These are phyloP conservation scores for Castanea mollissima DNA, from an alignment of 306 rosid genomes.

Conservation along the genomic window DNA sequence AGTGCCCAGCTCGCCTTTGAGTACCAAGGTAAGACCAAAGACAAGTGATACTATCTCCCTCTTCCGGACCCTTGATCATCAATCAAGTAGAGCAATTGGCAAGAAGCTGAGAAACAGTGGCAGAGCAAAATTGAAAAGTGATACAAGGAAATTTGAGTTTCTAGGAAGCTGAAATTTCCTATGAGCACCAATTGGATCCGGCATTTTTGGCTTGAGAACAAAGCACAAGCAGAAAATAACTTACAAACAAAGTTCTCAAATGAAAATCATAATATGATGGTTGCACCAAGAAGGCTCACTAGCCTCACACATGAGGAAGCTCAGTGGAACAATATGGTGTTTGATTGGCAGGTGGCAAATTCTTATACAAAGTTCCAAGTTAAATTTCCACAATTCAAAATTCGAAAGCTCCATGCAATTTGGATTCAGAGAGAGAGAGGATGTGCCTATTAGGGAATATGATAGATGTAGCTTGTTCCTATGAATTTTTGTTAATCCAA, in stretches of 20 bases:
- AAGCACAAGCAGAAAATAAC: background rate
- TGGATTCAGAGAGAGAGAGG: background rate
- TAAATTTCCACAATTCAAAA: too few relatives aligned
- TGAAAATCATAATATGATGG: background rate
- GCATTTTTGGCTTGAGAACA: background rate
- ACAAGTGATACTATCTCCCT: background rate
- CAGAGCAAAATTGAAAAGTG: background rate
- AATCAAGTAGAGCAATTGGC: background rate
- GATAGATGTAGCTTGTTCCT: background rate
- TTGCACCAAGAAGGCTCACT: background rate
- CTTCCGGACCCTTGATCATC: background rate
- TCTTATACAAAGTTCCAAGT: background rate
- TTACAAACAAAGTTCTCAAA: too few relatives aligned
- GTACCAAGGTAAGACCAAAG: too few relatives aligned
- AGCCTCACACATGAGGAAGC: background rate
- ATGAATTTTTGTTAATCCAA: background rate
- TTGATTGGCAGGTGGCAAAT: background rate
- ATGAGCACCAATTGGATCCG: background rate
- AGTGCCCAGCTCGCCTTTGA: too few relatives aligned
- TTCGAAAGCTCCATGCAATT: background rate
- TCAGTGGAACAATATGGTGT: background rate
- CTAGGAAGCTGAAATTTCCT: background rate
- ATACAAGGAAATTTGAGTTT: background rate
- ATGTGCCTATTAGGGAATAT: background rate
- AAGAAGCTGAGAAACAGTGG: background rate